Conservation (phyloP, 2,329 filamentous ascomycete species). For the Chrysoporthe austroafricana region DNA sequence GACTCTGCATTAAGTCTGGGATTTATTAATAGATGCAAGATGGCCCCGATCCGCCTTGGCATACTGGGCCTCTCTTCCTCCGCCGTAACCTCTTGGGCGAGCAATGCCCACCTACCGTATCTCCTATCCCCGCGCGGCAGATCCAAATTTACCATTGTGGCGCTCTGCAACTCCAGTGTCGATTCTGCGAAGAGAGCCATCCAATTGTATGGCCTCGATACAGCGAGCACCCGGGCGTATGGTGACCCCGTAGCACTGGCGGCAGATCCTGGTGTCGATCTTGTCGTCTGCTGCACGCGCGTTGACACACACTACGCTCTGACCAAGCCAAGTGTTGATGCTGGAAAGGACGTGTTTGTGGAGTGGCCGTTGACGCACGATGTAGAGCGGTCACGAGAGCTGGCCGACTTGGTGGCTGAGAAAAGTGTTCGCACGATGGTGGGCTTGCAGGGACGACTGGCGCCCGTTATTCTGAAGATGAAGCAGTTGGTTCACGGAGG, state of each 20-base stretch:
- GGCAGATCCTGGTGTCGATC: conserved; percentile 52
- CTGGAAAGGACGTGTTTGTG: conserved; percentile 57
- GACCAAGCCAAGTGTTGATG: conserved; percentile 50
- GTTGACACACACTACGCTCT: conserved; percentile 56
- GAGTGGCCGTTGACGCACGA: conserved; percentile 63
- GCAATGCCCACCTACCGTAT: conserved; percentile 61
- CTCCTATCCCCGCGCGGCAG: conserved; percentile 51
- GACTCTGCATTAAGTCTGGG: neutral
- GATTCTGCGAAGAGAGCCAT: conserved; percentile 50
- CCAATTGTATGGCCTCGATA: conserved; percentile 44
- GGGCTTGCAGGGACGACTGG: conserved; percentile 54
- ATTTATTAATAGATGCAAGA: conserved; percentile 8
- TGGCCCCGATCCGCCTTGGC: conserved; percentile 58
- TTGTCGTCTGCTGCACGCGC: conserved; percentile 58
- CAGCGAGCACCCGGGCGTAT: conserved; percentile 49
- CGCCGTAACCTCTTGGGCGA: conserved; percentile 58
- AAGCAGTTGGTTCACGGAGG: conserved; percentile 49
- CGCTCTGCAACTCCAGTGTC: conserved; percentile 55
- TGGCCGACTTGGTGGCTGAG: conserved; percentile 42
- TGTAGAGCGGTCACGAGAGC: conserved; percentile 43
- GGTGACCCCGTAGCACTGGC: conserved; percentile 54
- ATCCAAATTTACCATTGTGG: conserved; percentile 52
- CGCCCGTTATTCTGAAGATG: conserved; percentile 49
- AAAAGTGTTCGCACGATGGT: conserved; percentile 44
- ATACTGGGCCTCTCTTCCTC: conserved; percentile 62